A percentile compares a stretch with the other conserved stretches of the same genome.
Conservation (phyloP, 495 filamentous ascomycete species). For the Pseudomonodictys pantanalensis region DNA sequence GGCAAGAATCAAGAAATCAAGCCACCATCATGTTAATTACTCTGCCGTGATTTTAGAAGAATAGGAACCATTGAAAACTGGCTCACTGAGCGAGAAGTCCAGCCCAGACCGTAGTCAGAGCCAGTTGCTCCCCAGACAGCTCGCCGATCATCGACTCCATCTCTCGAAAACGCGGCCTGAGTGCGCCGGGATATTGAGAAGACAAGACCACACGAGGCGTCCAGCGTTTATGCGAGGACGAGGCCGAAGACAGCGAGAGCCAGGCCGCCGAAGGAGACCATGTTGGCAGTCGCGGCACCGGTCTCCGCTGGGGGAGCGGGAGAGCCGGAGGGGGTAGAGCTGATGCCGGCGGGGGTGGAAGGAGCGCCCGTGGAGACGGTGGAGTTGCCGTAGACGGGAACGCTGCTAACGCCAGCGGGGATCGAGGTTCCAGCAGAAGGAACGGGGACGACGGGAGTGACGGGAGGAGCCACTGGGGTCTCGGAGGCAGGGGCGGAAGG, state of each 20-base stretch:
- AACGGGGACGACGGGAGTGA: neutral
- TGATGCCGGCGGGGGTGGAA: constrained; percentile 1
- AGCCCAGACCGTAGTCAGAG: too few species aligned
- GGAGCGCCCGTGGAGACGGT: neutral
- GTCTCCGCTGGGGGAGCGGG: neutral
- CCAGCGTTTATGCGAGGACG: constrained; percentile 16
- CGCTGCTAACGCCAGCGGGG: neutral
- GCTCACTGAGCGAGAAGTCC: too few species aligned
- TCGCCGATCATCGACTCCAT: too few species aligned
- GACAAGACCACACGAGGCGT: neutral
- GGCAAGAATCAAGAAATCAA: too few species aligned
- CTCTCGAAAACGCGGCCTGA: too few species aligned
- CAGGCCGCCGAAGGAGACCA: constrained; percentile 17
- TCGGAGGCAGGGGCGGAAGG: neutral
- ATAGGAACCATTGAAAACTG: too few species aligned
- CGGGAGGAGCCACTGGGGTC: neutral
- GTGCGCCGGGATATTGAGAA: neutral
- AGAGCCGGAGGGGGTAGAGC: neutral
- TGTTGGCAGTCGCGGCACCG: neutral
- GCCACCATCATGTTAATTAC: too few species aligned
- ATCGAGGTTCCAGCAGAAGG: neutral
- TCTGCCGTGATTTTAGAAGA: too few species aligned
- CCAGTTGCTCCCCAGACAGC: too few species aligned
- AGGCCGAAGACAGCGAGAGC: constrained; percentile 14
- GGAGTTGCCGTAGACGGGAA: neutral